Conservation (phyloP, 306 rosid genomes). For the Gillenia trifoliata region DNA sequence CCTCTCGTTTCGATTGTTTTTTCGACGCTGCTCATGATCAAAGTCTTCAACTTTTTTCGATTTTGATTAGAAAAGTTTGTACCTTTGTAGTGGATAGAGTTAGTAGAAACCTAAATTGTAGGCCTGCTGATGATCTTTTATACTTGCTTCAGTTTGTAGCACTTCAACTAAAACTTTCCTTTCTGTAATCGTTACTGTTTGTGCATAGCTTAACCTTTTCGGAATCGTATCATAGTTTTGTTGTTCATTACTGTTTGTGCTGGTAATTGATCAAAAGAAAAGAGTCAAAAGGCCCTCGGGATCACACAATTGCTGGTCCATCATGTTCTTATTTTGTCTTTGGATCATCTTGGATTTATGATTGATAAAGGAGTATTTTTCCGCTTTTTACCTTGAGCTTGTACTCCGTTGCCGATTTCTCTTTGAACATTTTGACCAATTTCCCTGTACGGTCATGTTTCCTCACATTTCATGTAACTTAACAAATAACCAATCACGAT, state of each 20-base stretch:
- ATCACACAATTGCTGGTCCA: neutral
- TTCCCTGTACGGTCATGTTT: too few relatives aligned
- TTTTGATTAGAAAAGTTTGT: too few relatives aligned
- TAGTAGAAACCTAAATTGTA: neutral
- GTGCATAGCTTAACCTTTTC: neutral
- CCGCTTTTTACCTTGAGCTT: too few relatives aligned
- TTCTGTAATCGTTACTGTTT: too few relatives aligned
- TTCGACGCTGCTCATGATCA: neutral
- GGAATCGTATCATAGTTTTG: neutral
- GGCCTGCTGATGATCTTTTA: neutral
- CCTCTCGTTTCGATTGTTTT: neutral
- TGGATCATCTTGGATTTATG: neutral
- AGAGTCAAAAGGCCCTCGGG: neutral
- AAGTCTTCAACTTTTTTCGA: neutral
- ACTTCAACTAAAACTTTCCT: too few relatives aligned
- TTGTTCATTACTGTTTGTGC: neutral
- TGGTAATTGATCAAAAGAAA: neutral
- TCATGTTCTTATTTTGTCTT: neutral
- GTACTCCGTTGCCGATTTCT: too few relatives aligned
- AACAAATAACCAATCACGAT: too few relatives aligned
- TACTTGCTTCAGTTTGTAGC: neutral
- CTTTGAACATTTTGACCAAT: too few relatives aligned
- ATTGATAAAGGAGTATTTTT: neutral
- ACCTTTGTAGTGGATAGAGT: too few relatives aligned
- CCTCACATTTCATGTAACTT: too few relatives aligned